These are phyloP conservation scores for Gossypium rotundifolium DNA, from an alignment of 345 rosid species.

Conservation along the genomic window DNA sequence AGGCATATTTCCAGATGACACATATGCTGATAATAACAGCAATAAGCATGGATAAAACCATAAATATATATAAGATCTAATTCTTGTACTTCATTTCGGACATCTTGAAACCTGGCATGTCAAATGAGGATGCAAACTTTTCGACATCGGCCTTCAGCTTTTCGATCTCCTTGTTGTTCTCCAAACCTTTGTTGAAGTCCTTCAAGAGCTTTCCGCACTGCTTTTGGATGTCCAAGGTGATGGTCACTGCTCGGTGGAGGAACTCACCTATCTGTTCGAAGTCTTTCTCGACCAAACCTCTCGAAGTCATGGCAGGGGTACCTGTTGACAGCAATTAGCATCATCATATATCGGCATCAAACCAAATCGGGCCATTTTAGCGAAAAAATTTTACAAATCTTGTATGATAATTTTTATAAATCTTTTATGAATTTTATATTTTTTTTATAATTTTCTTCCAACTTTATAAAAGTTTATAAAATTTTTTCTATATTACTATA, in stretches of 20 bases:
- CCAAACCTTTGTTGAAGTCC: constrained; percentile 87
- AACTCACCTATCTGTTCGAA: constrained; percentile 91
- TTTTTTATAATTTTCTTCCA: no score
- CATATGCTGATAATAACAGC: neutral
- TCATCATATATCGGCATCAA: neutral
- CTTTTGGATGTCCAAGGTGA: constrained; percentile 81
- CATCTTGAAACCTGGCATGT: constrained; percentile 80
- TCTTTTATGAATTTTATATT: no score
- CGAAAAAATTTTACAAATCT: neutral
- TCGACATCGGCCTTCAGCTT: constrained; percentile 77
- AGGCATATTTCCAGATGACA: neutral
- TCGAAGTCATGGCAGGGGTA: constrained; percentile 95
- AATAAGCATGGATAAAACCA: neutral
- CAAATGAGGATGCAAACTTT: constrained; percentile 66
- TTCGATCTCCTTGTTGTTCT: constrained; percentile 80
- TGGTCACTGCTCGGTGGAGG: constrained; percentile 78
- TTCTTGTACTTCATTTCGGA: constrained; percentile 78
- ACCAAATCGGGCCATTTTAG: neutral
- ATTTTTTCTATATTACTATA: no score
- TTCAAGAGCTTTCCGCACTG: constrained; percentile 79
- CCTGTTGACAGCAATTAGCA: constrained; percentile 37
- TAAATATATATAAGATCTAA: constrained; percentile 14
- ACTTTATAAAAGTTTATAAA: no score
- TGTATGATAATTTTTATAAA: neutral
- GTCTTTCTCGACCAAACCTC: constrained; percentile 95